These are phyloP conservation scores for Chytriomyces hyalinus DNA, from an alignment of 192 early-diverging fungal genomes.

Conservation along the genomic window DNA sequence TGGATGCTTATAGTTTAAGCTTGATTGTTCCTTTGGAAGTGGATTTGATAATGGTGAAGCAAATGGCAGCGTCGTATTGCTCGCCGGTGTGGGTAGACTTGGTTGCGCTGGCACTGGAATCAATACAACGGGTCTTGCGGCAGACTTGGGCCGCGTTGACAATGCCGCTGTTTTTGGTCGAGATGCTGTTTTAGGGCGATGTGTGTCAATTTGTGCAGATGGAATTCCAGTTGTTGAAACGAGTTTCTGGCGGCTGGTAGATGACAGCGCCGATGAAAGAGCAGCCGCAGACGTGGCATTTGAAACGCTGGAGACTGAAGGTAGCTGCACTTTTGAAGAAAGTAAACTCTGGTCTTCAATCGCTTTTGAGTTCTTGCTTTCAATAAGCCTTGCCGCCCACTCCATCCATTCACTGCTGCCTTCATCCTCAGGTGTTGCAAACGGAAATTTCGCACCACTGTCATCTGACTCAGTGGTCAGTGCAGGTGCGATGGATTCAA, in stretches of 20 bases:
- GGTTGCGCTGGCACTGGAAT: not conserved
- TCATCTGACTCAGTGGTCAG: not conserved
- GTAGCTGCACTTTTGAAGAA: too few species aligned
- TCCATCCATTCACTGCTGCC: not conserved
- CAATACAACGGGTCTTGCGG: not conserved
- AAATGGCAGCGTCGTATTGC: not conserved
- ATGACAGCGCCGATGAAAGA: too few species aligned
- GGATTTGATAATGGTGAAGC: not conserved
- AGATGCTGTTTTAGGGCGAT: too few species aligned
- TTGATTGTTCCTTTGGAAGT: not conserved
- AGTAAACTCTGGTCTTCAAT: too few species aligned
- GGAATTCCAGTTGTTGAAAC: too few species aligned
- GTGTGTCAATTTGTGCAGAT: too few species aligned
- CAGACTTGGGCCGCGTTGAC: too few species aligned
- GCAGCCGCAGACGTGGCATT: too few species aligned
- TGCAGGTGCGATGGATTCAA: not conserved
- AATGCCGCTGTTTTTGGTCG: too few species aligned
- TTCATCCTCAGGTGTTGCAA: not conserved
- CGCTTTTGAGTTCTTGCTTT: too few species aligned
- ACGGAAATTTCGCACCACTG: not conserved
- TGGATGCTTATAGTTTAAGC: not conserved
- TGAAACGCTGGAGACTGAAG: too few species aligned
- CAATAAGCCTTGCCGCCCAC: slow-evolving; percentile 15
- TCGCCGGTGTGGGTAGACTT: not conserved
- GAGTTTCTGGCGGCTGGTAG: too few species aligned